Conservation (phyloP, 805 yeast species). For the Ogataea chonburiensis region DNA sequence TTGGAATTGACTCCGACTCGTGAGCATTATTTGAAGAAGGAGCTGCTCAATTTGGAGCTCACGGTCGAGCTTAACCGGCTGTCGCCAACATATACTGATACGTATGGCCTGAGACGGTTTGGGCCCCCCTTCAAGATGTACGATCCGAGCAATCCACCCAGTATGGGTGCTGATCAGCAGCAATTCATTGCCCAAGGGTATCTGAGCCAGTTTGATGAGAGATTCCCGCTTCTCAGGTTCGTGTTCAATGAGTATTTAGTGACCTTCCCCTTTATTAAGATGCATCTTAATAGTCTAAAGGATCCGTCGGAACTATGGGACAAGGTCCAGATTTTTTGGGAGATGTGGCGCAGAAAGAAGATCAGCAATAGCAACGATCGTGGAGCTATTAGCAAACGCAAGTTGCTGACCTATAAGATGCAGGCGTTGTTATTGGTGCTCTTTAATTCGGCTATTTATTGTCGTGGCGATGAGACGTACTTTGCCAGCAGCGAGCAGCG, state of each 20-base stretch:
- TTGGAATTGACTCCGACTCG: slow-evolving; percentile 52
- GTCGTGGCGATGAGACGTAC: slow-evolving; percentile 55
- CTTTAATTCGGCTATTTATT: slow-evolving; percentile 72
- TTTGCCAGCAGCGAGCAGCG: slow-evolving; percentile 34
- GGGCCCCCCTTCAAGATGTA: slow-evolving; percentile 71
- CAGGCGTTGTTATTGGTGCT: slow-evolving; percentile 61
- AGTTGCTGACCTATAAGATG: slow-evolving; percentile 59
- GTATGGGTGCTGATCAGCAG: slow-evolving; percentile 18
- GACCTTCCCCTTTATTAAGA: slow-evolving; percentile 74
- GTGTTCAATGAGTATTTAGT: slow-evolving; percentile 61
- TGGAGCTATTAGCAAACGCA: slow-evolving; percentile 69
- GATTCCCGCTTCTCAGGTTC: slow-evolving; percentile 68
- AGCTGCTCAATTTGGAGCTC: slow-evolving; percentile 62
- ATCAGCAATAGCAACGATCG: slow-evolving; percentile 75
- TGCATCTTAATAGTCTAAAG: slow-evolving; percentile 34
- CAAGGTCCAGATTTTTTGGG: slow-evolving; percentile 78
- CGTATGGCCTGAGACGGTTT: slow-evolving; percentile 61
- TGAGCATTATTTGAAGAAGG: slow-evolving; percentile 87
- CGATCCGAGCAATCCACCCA: slow-evolving; percentile 40
- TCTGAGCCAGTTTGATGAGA: slow-evolving; percentile 29
- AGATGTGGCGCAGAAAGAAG: slow-evolving; percentile 68
- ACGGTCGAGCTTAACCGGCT: slow-evolving; percentile 59
- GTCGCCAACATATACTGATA: slow-evolving; percentile 45
- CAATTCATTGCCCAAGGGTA: slow-evolving; percentile 19
- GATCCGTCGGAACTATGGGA: slow-evolving; percentile 60